phyloP scores from a whole-genome alignment of 768 basidiomycete genomes.

The Lentinula sp. region DNA sequence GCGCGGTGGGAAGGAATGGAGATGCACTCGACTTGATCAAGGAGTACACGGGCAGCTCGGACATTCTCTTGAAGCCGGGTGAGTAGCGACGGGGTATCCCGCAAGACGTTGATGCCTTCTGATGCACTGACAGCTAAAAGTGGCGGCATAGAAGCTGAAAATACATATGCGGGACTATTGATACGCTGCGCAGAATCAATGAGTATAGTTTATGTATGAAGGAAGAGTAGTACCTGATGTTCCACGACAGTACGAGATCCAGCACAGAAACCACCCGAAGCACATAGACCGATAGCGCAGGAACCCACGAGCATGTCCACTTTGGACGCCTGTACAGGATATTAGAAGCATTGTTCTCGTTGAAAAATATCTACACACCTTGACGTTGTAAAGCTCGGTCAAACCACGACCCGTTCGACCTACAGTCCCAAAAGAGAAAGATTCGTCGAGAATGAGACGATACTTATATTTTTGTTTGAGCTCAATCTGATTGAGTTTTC shows the following conservation, averaged over 20 bases:
- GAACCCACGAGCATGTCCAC: slow-evolving; percentile 96
- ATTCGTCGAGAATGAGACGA: slow-evolving; percentile 90
- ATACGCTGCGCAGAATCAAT: slow-evolving; percentile 55
- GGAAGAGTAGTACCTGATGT: slow-evolving; percentile 60
- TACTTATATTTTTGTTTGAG: slow-evolving; percentile 96
- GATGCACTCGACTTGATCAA: slow-evolving; percentile 79
- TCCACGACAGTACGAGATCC: slow-evolving; percentile 77
- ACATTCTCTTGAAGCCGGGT: slow-evolving; percentile 76
- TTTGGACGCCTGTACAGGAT: slow-evolving; percentile 58
- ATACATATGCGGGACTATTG: slow-evolving; percentile 93
- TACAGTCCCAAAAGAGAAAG: slow-evolving; percentile 87
- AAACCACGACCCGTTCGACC: slow-evolving; percentile 92
- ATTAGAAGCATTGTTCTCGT: neutral
- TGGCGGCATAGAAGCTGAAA: slow-evolving; percentile 91
- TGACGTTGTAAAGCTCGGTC: slow-evolving; percentile 91
- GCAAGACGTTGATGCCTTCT: slow-evolving; percentile 77
- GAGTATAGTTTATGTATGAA: neutral
- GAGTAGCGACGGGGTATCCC: slow-evolving; percentile 70
- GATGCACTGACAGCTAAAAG: slow-evolving; percentile 85
- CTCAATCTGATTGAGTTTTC: slow-evolving; percentile 57
- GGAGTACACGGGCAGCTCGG: slow-evolving; percentile 65
- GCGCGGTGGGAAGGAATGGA: slow-evolving; percentile 80
- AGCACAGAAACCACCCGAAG: slow-evolving; percentile 93
- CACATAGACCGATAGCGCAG: slow-evolving; percentile 74
- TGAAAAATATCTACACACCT: slow-evolving; percentile 41